Percentiles rank a stretch among this genome's conserved stretches.
phyloP scores from a whole-genome alignment of 495 filamentous ascomycete genomes.

The Neurospora sp. region DNA sequence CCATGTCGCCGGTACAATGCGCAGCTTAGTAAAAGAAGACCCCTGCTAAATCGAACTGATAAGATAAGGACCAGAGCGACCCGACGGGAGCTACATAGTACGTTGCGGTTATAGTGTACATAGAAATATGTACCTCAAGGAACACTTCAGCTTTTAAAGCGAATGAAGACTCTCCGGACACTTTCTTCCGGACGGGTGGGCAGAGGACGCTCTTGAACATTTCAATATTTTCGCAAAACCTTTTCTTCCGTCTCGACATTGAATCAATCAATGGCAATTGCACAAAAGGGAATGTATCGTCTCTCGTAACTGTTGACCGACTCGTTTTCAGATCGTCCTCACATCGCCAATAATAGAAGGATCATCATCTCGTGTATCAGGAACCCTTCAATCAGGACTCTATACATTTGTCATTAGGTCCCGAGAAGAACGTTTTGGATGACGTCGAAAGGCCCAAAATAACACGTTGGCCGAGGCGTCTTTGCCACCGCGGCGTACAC shows the following conservation, averaged over 20 bases:
- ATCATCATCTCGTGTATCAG: background rate
- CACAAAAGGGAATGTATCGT: background rate
- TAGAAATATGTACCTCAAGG: background rate
- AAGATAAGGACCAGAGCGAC: background rate
- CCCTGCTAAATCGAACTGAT: background rate
- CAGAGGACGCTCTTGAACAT: background rate
- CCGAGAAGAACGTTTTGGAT: background rate
- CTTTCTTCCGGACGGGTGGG: background rate
- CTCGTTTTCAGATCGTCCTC: background rate
- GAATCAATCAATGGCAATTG: background rate
- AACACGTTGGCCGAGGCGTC: background rate
- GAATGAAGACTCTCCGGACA: background rate
- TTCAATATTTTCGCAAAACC: background rate
- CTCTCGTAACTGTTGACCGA: background rate
- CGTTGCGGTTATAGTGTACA: background rate
- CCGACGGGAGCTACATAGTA: background rate
- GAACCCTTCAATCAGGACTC: background rate
- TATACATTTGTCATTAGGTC: background rate
- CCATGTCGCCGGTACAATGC: background rate
- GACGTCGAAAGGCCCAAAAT: background rate
- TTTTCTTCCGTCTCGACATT: background rate
- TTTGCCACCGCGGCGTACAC: background rate
- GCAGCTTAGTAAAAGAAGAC: background rate
- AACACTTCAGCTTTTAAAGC: background rate
- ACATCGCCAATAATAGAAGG: background rate